Percentiles rank a stretch among this genome's conserved stretches.
Evolutionary conservation across 139 green algal genomes (phyloP).

Genomic region (Klebsormidium nitens): DNA sequence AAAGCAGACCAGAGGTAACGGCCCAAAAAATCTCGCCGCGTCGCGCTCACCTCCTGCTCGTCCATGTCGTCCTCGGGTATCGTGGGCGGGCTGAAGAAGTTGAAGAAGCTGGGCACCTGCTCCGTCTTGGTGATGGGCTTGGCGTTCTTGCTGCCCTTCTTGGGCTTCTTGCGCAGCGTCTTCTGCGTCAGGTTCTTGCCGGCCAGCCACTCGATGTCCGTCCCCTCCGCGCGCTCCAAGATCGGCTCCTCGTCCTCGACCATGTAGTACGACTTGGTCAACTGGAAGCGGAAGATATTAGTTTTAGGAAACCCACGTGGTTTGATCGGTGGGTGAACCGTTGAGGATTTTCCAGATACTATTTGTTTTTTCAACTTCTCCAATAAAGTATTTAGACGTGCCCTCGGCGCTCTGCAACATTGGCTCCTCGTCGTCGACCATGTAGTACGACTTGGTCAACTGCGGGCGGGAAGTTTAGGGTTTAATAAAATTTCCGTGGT

Average conservation of each 20-base stretch:
- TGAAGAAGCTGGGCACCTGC: slow-evolving; percentile 83
- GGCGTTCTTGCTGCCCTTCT: slow-evolving; percentile 58
- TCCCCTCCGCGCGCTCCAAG: slow-evolving; percentile 34
- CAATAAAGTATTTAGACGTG: too few relatives aligned
- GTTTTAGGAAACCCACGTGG: too few relatives aligned
- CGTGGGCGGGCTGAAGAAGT: slow-evolving; percentile 86
- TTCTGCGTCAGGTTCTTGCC: slow-evolving; percentile 90
- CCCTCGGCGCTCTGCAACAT: slow-evolving; percentile 72
- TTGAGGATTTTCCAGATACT: neutral
- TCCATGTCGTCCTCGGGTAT: slow-evolving; percentile 74
- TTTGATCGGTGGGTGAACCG: neutral
- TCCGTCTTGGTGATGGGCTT: slow-evolving; percentile 86
- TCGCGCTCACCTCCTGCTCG: slow-evolving; percentile 65
- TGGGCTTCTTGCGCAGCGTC: slow-evolving; percentile 94
- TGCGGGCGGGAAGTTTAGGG: too few relatives aligned
- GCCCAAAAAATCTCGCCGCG: too few relatives aligned
- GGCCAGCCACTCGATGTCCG: slow-evolving; percentile 78
- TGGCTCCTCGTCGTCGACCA: slow-evolving; percentile 72
- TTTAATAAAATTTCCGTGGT: too few relatives aligned
- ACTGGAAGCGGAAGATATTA: neutral
- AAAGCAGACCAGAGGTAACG: neutral
- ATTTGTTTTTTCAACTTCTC: too few relatives aligned
- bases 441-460: slow-evolving; percentile 77
- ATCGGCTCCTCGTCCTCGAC: slow-evolving; percentile 54
- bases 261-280: slow-evolving; percentile 71